Evolutionary conservation across 2,329 filamentous ascomycete genomes (phyloP).

Genomic region (Xylariaceae sp.): DNA sequence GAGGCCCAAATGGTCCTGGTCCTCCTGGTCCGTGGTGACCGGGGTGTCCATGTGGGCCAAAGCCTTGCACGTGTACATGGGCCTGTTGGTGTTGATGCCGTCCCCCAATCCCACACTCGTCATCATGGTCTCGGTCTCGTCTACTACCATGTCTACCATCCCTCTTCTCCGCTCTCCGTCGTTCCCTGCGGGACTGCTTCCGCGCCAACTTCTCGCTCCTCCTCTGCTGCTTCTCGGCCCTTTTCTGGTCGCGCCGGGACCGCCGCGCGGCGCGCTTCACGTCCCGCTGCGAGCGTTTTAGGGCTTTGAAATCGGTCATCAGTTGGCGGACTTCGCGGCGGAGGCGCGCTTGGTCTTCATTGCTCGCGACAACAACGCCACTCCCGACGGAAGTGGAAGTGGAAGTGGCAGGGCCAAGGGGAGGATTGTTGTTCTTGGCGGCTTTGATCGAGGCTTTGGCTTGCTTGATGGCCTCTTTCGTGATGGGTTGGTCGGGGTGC

Average conservation of each 20-base stretch:
- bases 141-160: background rate
- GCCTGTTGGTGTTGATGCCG: background rate
- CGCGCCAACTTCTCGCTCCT: conserved; percentile 13
- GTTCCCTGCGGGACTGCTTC: conserved; percentile 11
- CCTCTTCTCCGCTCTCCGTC: background rate
- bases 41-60: conserved; percentile 4
- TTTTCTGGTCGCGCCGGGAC: conserved; percentile 31
- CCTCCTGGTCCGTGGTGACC: conserved; percentile 10
- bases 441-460: conserved; percentile 43
- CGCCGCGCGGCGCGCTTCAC: conserved; percentile 31
- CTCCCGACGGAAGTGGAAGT: background rate
- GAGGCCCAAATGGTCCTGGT: conserved; percentile 1
- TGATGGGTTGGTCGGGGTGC: conserved; percentile 47
- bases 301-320: conserved; percentile 41
- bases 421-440: conserved; percentile 29
- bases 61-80: background rate
- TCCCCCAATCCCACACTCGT: background rate
- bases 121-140: conserved; percentile 5
- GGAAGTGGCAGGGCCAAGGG: too few species aligned
- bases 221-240: conserved; percentile 26
- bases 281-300: conserved; percentile 38
- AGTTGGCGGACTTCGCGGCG: conserved; percentile 36
- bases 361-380: conserved; percentile 1
- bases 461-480: conserved; percentile 40
- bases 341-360: conserved; percentile 7